Evolutionary conservation across 352 stramenopile species (phyloP), one percentile per base, ranked within the genome.

Genomic region (Detonula confervacea): DNA sequence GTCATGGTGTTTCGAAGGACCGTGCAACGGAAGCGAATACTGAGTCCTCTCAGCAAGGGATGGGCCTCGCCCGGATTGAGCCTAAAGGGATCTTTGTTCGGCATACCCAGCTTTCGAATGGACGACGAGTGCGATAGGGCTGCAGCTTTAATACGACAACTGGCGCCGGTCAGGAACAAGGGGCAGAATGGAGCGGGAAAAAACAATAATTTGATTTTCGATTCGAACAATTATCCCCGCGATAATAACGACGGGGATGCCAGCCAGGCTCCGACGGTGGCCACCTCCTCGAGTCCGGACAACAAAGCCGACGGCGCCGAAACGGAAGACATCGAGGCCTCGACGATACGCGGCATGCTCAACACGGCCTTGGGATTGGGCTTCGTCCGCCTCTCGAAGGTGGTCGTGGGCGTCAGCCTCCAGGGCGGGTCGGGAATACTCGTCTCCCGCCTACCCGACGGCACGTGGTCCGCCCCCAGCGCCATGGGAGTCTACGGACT

Each of bases 391-490:
- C 68, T 82, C 9, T 89, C 82, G 4, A 95, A 95, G 64, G 77
- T 93, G 56, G 88, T 91, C 9, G 78, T 95, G 22, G 90, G 87
- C 3, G 74, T 95, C 2, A 87, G 70, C 18, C n/a, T 92, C 5
- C 81, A 92, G 70, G 76, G 61, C 29, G 89, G 89, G 37, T 88
- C 95, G 11, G 97, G 97, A 46, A 91, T 99, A 54, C 95, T 99
- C 14, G 92, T 99, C 76, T 92, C 96, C 14, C 96, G 97, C 71
- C 90, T 98, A 8, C 91, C 92, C 1, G 95, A 98, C 82, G 96
- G 96, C 11, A 95, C 94, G 51, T 98, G 97, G 96, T 98, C 95
- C 47, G 96, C 96, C 14, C 97, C 97, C 14, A 98, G 93, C 22
- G 96, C 96, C 5, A 98, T 99, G 75, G 96, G 86, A 27, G 88